Base-by-base conservation (phyloP, 2,329 filamentous ascomycete genomes). In the Aureobasidium namibiae region DNA sequence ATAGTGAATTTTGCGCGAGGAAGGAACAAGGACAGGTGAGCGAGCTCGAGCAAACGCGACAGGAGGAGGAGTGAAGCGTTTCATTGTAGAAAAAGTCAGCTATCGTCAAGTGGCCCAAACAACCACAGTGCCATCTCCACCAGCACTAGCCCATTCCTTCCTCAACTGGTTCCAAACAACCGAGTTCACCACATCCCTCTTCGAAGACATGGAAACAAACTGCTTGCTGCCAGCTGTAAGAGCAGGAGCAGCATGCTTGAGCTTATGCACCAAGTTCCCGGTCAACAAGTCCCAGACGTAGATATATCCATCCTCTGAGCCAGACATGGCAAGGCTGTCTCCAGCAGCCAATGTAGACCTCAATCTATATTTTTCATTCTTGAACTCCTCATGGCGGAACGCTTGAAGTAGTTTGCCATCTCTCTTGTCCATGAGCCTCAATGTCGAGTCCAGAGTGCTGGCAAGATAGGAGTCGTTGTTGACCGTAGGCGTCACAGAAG, bases 201-300 rank as follows among this genome's bases (percentile, higher is more conserved):
- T 76, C 42, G 64, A 63, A 4, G 46, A 57, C 41, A 39, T 48
- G 24, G 54, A 48, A 4, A 48, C 42, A 33, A 48, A 21, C 4
- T n/a, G 31, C 66, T 31, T 53, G 26, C 26, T 1, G 34, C 68
- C 69, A n/a, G 65, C 67, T 65, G 68, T 67, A 46, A 68, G 65
- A 4, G 23, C 34, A 14, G 61, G 62, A 52, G 65, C 61, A 23
- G 68, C 69, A 61, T 80, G 77, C 36, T 70, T 73, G 6, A 96
- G 73, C 64, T 77, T 83, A 33, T 87, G 83, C 60, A 83, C 77
- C 53, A 88, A 70, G 58, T 85, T 82, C 1, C 90, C 92, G 6
- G 81, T 87, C 58, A 96, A 71, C 21, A 95, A 75, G 74, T 96
- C 91, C 92, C 92, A 97, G 1, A 84, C 89, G 76, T 86, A 86